Evolutionary conservation across 805 yeast genomes (phyloP).

Genomic region (Starmerella scarabaei): DNA sequence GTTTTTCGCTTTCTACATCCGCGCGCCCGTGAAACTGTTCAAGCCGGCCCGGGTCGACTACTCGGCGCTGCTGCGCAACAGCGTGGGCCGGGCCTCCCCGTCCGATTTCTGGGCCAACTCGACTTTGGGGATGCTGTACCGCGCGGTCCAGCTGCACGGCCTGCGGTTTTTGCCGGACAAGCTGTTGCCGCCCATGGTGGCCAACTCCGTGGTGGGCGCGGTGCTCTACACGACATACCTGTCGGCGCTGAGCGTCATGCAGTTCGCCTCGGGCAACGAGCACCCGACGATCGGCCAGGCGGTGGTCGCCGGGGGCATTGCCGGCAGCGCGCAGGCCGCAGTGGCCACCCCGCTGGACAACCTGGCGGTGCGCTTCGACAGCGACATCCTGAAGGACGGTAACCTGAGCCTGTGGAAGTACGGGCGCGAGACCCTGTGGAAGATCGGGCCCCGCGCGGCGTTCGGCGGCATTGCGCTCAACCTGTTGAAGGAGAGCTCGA

Average conservation of each 20-base stretch:
- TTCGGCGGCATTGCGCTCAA: constrained; percentile 82
- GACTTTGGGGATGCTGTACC: constrained; percentile 56
- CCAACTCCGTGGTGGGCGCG: constrained; percentile 80
- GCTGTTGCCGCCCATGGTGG: constrained; percentile 74
- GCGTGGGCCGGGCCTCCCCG: constrained; percentile 20
- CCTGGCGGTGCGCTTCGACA: constrained; percentile 64
- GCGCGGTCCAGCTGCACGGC: constrained; percentile 64
- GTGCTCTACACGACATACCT: constrained; percentile 76
- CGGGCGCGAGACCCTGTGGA: constrained; percentile 51
- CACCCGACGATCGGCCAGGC: constrained; percentile 38
- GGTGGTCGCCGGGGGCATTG: constrained; percentile 70
- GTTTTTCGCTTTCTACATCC: constrained; percentile 57
- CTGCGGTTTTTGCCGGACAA: constrained; percentile 79
- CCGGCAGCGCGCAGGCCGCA: constrained; percentile 77
- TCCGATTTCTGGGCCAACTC: constrained; percentile 54
- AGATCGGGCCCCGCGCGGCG: constrained; percentile 70
- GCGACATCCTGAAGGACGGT: constrained; percentile 42
- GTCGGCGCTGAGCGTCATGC: constrained; percentile 24
- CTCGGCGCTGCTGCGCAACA: constrained; percentile 31
- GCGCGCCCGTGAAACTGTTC: constrained; percentile 75
- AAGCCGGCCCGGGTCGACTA: constrained; percentile 86
- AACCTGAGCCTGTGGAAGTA: constrained; percentile 55
- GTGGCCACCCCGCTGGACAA: constrained; percentile 94
- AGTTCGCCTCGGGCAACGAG: constrained; percentile 15
- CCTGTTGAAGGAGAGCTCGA: constrained; percentile 60